Evolutionary conservation across 768 basidiomycete species (phyloP).

Genomic region (Kwoniella bestiolae): DNA sequence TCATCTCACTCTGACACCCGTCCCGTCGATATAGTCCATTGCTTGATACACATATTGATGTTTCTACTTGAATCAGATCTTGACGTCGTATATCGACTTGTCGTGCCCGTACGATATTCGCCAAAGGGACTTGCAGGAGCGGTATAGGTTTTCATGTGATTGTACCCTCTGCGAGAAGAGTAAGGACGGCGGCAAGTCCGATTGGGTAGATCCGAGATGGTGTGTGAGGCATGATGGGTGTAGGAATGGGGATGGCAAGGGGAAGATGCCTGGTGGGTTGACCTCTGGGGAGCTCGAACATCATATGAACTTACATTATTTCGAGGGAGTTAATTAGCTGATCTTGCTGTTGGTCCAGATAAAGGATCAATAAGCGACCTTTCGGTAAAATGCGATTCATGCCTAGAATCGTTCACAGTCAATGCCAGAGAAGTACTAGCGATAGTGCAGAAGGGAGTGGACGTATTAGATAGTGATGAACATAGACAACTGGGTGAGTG

Average conservation of each 20-base stretch:
- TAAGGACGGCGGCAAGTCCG: background rate
- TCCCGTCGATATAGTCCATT: background rate
- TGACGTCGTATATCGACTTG: conserved; percentile 83
- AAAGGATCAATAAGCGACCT: background rate
- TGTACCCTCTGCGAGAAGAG: conserved; percentile 66
- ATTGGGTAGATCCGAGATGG: conserved; percentile 68
- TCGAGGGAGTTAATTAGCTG: no score
- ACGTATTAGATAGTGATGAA: conserved; percentile 23
- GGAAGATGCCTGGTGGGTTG: conserved; percentile 33
- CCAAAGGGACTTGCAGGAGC: conserved; percentile 66
- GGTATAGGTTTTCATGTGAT: conserved; percentile 76
- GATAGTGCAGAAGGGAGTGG: conserved; percentile 11
- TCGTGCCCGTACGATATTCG: conserved; percentile 68
- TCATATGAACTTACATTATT: background rate
- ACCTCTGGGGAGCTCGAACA: background rate
- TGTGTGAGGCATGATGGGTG: conserved; percentile 60
- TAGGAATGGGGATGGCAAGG: conserved; percentile 17
- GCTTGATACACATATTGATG: background rate
- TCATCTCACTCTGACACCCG: background rate
- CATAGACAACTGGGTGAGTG: conserved; percentile 24
- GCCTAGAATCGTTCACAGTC: conserved; percentile 12
- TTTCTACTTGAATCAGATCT: conserved; percentile 62
- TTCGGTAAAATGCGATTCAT: conserved; percentile 12
- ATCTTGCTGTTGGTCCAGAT: background rate
- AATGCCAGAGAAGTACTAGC: background rate